A percentile compares a stretch with the other conserved stretches of the same genome.
These are phyloP conservation scores for Juncus inflexus DNA, from an alignment of 176 grass and related monocot genomes.

Conservation along the genomic window DNA sequence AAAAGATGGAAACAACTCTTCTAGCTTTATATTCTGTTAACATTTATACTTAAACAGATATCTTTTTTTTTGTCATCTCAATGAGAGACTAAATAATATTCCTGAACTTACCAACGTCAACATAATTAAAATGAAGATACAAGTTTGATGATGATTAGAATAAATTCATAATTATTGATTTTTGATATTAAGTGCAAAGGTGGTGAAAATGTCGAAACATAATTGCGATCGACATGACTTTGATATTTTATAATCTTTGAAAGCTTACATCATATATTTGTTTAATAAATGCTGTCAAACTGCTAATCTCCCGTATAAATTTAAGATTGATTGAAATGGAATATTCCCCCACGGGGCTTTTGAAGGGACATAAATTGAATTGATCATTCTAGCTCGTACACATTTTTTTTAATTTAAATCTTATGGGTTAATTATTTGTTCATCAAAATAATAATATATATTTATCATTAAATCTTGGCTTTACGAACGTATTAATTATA, in stretches of 20 bases:
- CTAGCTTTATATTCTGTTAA: no score
- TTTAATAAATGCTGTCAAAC: slow-evolving; percentile 17
- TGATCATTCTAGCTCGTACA: no score
- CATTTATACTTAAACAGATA: no score
- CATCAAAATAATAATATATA: no score
- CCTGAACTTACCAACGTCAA: not conserved
- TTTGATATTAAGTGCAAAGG: not conserved
- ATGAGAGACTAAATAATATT: no score
- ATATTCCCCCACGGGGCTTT: not conserved
- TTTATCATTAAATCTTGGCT: no score
- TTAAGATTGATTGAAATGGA: not conserved
- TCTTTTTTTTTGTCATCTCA: no score
- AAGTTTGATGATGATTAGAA: not conserved
- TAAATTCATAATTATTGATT: no score
- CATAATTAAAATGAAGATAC: not conserved
- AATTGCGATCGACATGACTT: slow-evolving; percentile 4
- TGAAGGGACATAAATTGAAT: not conserved
- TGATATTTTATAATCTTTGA: slow-evolving; percentile 11
- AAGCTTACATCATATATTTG: not conserved
- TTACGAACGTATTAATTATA: no score
- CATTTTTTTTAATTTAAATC: no score
- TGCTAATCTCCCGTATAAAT: slow-evolving; percentile 3
- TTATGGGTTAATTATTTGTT: no score
- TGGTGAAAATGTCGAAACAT: not conserved
- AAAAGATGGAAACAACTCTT: no score